Percentiles rank a stretch among this genome's conserved stretches.
These are phyloP conservation scores for Epichloe uncinata DNA, from an alignment of 2,329 filamentous ascomycete genomes.

Conservation along the genomic window DNA sequence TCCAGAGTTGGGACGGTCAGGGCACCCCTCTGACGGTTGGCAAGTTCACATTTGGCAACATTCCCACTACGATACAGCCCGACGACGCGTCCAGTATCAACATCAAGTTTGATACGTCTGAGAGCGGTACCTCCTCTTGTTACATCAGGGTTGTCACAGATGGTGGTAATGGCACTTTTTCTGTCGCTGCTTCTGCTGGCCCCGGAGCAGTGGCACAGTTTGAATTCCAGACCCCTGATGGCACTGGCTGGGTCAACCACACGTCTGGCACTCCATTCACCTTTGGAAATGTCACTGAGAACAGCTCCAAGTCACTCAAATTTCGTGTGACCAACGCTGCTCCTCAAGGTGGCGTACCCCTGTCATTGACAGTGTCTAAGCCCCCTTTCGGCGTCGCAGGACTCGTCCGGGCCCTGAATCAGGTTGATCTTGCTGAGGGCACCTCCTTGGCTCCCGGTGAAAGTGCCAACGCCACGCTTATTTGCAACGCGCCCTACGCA, in stretches of 20 bases:
- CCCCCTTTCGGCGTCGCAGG: slow-evolving; percentile 43
- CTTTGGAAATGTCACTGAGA: slow-evolving; percentile 43
- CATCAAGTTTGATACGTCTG: slow-evolving; percentile 33
- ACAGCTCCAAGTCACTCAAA: slow-evolving; percentile 31
- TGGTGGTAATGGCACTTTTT: slow-evolving; percentile 35
- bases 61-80: slow-evolving; percentile 31
- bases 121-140: slow-evolving; percentile 33
- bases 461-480: slow-evolving; percentile 37
- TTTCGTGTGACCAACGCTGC: slow-evolving; percentile 42
- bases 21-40: slow-evolving; percentile 26
- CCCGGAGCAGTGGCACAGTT: slow-evolving; percentile 34
- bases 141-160: slow-evolving; percentile 34
- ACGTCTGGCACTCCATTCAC: slow-evolving; percentile 29
- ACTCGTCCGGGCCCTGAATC: slow-evolving; percentile 39
- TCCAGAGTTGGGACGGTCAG: slow-evolving; percentile 22
- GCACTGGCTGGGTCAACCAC: slow-evolving; percentile 35
- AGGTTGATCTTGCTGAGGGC: slow-evolving; percentile 44
- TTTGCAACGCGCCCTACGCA: slow-evolving; percentile 41
- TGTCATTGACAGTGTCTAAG: slow-evolving; percentile 47
- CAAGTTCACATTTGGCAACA: slow-evolving; percentile 32
- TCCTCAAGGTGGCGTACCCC: slow-evolving; percentile 26
- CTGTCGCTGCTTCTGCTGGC: slow-evolving; percentile 35
- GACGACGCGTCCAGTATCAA: slow-evolving; percentile 25
- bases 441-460: slow-evolving; percentile 34
- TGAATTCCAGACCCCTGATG: slow-evolving; percentile 41